Evolutionary conservation across 1,284 basidiomycete genomes (phyloP).

Genomic region (Malassezia psittaci): DNA sequence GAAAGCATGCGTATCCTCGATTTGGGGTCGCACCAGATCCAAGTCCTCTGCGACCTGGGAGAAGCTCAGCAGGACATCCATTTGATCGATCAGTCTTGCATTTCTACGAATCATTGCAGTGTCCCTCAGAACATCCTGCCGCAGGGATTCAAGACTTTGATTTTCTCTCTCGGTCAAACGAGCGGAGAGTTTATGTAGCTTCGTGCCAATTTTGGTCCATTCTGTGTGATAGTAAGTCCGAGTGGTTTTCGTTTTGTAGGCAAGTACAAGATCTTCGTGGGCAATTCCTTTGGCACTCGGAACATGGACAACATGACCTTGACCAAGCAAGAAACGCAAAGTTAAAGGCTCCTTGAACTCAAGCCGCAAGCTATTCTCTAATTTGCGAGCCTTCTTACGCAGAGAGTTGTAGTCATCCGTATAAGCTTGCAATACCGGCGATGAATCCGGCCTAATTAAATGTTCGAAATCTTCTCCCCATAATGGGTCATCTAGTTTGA

Average conservation of each 20-base stretch:
- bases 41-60: constrained; percentile 71
- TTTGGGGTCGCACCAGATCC: constrained; percentile 62
- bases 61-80: constrained; percentile 75
- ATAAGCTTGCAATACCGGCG: constrained; percentile 18
- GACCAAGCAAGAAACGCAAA: constrained; percentile 32
- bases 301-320: constrained; percentile 42
- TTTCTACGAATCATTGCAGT: constrained; percentile 55
- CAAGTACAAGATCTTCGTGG: constrained; percentile 22
- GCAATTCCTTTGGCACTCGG: constrained; percentile 3
- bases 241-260: constrained; percentile 29
- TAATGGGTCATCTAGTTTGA: background rate
- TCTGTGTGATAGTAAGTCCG: constrained; percentile 31
- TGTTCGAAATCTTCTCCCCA: constrained; percentile 44
- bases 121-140: constrained; percentile 22
- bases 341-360: constrained; percentile 22
- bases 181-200: constrained; percentile 19
- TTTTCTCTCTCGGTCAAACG: constrained; percentile 25
- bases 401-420: constrained; percentile 23
- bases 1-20: constrained; percentile 55
- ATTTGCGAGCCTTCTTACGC: constrained; percentile 19
- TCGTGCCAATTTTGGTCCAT: constrained; percentile 30
- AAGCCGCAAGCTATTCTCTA: constrained; percentile 24
- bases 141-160: constrained; percentile 28
- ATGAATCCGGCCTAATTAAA: constrained; percentile 34
- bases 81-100: constrained; percentile 70